Base-by-base conservation (phyloP, 192 early-diverging fungal genomes). In the Entomortierella lignicola region DNA sequence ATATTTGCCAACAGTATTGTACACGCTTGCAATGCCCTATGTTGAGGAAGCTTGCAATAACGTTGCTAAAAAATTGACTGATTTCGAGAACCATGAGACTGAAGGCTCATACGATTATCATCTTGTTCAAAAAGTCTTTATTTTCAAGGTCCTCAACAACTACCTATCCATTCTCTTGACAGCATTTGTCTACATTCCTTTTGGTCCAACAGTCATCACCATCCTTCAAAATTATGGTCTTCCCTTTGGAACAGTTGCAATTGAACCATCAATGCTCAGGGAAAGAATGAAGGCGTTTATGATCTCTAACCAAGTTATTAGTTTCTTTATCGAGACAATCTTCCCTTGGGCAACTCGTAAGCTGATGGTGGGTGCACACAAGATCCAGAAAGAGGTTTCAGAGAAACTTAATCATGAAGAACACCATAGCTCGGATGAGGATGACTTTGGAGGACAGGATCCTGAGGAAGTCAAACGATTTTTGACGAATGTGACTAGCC, bases 171-270 rank as follows among this genome's bases (percentile, higher is more conserved):
- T 97, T 67, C 90, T 96, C 50, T 80, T 97, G 75, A 92, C 90
- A 8, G 93, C 92, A 8, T 95, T 91, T 87, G 77, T 96, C 41
- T 94, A 94, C 82, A 94, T 98, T 73, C 97, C 97, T 7, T 88
- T 94, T 62, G 91, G 90, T 42, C 88, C 92, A 41, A 56, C 66
- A 5, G 82, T 98, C 55, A 86, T 91, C 32, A 62, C 75, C 30
- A 84, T 66, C 66, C 71, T 93, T 6, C 65, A 84, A 37, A 31
- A 31, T 0, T 63, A 77, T 8, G 82, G 82, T 18, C 60, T 84
- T 32, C 70, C 77, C 10, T 59, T 84, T 47, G 69, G 71, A 15
- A 60, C 72, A 8, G 70, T 87, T 41, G 68, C 66, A 8, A 82
- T 92, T 15, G 89, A 88, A 20, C 87, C 90, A 2, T 67, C 80